Evolutionary conservation across 2,329 filamentous ascomycete genomes (phyloP).

Genomic region (Incumbomyces lentus): DNA sequence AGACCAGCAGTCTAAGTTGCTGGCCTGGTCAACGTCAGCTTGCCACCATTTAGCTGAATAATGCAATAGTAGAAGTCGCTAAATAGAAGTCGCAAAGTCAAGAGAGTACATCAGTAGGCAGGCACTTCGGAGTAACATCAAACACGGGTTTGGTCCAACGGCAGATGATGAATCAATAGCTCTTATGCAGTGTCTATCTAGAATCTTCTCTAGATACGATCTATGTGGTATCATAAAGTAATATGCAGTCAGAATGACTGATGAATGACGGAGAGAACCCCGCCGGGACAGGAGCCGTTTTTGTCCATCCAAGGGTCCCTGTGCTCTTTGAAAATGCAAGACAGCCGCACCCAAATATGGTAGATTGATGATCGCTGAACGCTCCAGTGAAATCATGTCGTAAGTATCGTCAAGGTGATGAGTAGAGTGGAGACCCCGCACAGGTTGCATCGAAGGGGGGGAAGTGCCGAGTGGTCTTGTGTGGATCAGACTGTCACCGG

Average conservation of each 20-base stretch:
- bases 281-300: no score
- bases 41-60: no score
- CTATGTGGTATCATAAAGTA: constrained; percentile 2
- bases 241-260: background rate
- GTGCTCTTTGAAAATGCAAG: background rate
- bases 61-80: no score
- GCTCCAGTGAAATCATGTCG: background rate
- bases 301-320: no score
- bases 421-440: background rate
- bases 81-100: no score
- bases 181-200: background rate
- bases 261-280: background rate
- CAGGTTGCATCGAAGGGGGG: constrained; percentile 1
- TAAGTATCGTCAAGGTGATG: background rate
- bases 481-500: constrained; percentile 9
- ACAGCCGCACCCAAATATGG: background rate
- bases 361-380: background rate
- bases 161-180: no score
- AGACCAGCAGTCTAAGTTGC: no score
- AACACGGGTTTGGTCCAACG: no score
- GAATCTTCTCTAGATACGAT: constrained; percentile 2
- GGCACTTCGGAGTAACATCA: no score
- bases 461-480: background rate
- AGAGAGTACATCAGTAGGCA: no score
- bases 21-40: no score